Conservation (phyloP, 164 flowering plant genomes). For the Vitis cinerea region DNA sequence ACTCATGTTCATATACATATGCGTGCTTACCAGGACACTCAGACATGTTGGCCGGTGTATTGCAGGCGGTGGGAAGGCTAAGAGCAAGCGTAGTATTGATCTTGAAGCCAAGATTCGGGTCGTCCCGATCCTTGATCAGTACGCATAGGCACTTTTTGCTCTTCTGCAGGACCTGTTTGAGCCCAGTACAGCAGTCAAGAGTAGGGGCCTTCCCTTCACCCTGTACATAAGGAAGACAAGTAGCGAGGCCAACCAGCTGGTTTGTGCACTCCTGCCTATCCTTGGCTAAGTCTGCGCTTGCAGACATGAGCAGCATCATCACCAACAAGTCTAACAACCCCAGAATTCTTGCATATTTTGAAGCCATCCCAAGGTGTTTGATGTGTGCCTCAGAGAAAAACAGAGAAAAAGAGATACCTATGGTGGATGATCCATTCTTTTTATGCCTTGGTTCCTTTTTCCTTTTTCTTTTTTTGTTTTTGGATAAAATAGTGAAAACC, state of each 20-base stretch:
- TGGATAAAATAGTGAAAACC: too few relatives aligned
- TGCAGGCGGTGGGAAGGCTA: slow-evolving; percentile 15
- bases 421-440: too few relatives aligned
- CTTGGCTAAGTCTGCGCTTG: slow-evolving; percentile 6
- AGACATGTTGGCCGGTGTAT: slow-evolving; percentile 5
- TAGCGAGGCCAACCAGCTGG: slow-evolving; percentile 11
- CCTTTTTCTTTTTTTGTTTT: too few relatives aligned
- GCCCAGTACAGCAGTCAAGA: slow-evolving; percentile 8
- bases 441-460: too few relatives aligned
- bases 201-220: slow-evolving; percentile 10
- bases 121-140: slow-evolving; percentile 18
- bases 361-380: too few relatives aligned
- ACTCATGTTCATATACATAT: too few relatives aligned
- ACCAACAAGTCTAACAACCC: too few relatives aligned
- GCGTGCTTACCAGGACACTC: slow-evolving; percentile 14
- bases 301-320: background rate
- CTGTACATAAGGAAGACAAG: slow-evolving; percentile 16
- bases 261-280: slow-evolving; percentile 13
- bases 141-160: slow-evolving; percentile 19
- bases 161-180: background rate
- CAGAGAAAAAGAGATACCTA: too few relatives aligned
- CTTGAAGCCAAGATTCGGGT: slow-evolving; percentile 20
- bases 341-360: too few relatives aligned
- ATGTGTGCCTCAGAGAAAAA: too few relatives aligned
- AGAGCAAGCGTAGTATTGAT: slow-evolving; percentile 22